Percentiles rank a stretch among this genome's conserved stretches.
Conservation (phyloP, 129 eudicot species). For the Centaurea solstitialis region DNA sequence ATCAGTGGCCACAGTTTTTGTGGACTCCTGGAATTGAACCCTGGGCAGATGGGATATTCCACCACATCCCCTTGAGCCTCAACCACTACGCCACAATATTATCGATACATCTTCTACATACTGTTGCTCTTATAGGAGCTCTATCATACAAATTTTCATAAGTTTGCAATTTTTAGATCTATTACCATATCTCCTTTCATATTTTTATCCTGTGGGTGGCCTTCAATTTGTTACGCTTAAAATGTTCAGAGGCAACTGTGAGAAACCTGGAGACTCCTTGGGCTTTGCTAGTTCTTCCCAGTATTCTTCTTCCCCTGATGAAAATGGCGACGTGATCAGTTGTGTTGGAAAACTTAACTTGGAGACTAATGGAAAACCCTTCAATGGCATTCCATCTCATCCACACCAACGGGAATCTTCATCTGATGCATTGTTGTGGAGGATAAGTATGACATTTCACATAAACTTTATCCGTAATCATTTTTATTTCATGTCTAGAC, state of each 20-base stretch:
- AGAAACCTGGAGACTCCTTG: conserved; percentile 44
- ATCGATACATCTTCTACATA: conserved; percentile 10
- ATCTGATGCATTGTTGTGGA: conserved; percentile 19
- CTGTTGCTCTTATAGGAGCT: not conserved
- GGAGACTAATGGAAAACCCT: conserved; percentile 35
- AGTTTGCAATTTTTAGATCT: not conserved
- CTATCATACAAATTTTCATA: not conserved
- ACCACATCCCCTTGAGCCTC: no score
- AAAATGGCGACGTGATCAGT: conserved; percentile 34
- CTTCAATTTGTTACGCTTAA: conserved; percentile 4
- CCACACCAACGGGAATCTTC: conserved; percentile 40
- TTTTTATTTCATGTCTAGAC: not conserved
- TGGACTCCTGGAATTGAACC: no score
- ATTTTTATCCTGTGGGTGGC: conserved; percentile 8
- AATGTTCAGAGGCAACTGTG: conserved; percentile 49
- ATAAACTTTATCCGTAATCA: conserved; percentile 9
- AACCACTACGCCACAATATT: not conserved
- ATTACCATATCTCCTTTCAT: not conserved
- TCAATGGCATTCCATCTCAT: conserved; percentile 34
- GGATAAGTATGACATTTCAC: conserved; percentile 40
- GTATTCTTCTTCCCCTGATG: conserved; percentile 40
- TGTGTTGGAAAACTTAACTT: conserved; percentile 33
- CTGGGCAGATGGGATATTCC: no score
- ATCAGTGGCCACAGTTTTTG: no score
- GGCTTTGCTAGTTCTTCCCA: conserved; percentile 36